phyloP scores from a whole-genome alignment of 108 stramenopile genomes.

The Nitzschia palea region DNA sequence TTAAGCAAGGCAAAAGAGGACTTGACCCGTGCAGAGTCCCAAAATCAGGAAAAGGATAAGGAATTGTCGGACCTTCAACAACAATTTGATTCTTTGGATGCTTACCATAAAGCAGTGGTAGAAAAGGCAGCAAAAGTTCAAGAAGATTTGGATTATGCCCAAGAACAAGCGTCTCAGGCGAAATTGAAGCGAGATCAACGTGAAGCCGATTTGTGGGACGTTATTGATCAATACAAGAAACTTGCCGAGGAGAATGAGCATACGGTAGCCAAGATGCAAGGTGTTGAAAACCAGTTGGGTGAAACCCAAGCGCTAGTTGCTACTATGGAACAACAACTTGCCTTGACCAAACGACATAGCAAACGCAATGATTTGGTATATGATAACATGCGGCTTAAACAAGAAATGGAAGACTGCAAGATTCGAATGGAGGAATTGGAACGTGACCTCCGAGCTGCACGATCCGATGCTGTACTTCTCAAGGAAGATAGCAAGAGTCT shows the following conservation, averaged over 20 bases:
- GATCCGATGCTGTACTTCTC: neutral
- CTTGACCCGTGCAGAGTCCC: neutral
- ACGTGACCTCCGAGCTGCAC: neutral
- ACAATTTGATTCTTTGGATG: neutral
- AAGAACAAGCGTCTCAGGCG: neutral
- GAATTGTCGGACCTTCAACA: neutral
- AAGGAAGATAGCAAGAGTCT: conserved; percentile 6
- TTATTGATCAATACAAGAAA: conserved; percentile 28
- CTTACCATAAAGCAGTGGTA: neutral
- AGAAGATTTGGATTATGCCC: conserved; percentile 8
- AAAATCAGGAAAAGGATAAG: neutral
- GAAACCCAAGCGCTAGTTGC: neutral
- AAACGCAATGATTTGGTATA: conserved; percentile 4
- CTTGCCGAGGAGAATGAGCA: conserved; percentile 1
- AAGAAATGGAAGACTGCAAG: neutral
- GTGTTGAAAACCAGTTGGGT: conserved; percentile 1
- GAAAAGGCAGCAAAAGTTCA: neutral
- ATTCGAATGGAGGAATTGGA: neutral
- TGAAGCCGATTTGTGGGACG: conserved; percentile 11
- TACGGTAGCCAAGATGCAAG: neutral
- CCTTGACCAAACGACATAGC: neutral
- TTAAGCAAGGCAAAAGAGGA: neutral
- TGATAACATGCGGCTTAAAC: neutral
- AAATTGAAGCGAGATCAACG: conserved; percentile 1
- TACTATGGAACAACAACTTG: neutral